A percentile compares a stretch with the other conserved stretches of the same genome.
Conservation (phyloP, 495 filamentous ascomycete genomes). For the Talaromyces ruber region DNA sequence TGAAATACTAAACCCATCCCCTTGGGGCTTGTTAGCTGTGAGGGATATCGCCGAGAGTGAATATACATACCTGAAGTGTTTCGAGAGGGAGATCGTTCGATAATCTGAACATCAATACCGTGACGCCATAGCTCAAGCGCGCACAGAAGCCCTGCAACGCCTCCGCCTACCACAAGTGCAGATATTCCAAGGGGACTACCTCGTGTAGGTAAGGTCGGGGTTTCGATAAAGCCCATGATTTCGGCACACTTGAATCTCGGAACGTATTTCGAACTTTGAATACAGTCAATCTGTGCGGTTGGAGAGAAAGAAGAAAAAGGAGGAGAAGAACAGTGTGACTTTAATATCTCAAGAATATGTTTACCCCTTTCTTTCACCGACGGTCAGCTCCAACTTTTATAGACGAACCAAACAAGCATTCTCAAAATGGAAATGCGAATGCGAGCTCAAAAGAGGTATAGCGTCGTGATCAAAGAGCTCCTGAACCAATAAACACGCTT, state of each 20-base stretch:
- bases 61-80: not conserved
- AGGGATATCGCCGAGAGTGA: not conserved
- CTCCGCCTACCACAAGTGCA: slow-evolving; percentile 9
- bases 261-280: not conserved
- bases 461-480: not conserved
- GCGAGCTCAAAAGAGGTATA: not conserved
- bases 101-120: slow-evolving; percentile 5
- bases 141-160: slow-evolving; percentile 4
- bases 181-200: not conserved
- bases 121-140: slow-evolving; percentile 6
- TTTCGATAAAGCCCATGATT: not conserved
- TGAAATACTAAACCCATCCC: slow-evolving; percentile 3
- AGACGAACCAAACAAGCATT: not conserved
- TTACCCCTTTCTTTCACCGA: no score
- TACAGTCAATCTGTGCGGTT: not conserved
- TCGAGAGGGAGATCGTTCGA: not conserved
- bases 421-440: not conserved
- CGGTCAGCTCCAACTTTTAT: not conserved
- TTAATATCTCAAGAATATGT: not conserved
- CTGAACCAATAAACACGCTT: not conserved
- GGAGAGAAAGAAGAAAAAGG: not conserved
- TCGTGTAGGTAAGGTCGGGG: not conserved
- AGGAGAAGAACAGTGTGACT: no score
- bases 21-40: not conserved
- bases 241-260: not conserved